Conservation (phyloP, 768 basidiomycete species). For the Sporobolomyces roseus region DNA sequence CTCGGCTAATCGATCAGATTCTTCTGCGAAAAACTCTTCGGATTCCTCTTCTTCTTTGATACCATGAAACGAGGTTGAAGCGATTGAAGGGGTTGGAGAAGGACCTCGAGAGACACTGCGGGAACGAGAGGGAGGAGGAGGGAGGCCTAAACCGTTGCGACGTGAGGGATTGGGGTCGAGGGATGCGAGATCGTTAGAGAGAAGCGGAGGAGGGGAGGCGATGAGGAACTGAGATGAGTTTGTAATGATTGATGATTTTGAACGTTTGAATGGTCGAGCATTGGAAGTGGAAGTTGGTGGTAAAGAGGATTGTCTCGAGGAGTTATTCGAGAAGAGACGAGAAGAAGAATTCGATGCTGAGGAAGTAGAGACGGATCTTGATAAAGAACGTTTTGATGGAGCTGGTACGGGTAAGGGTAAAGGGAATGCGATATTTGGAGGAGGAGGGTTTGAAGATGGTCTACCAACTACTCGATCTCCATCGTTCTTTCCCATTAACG, state of each 20-base stretch:
- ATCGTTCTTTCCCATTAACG: constrained; percentile 7
- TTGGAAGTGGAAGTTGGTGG: neutral
- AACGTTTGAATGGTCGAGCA: constrained; percentile 9
- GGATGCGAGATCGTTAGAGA: too few species aligned
- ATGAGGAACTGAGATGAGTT: neutral
- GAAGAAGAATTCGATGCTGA: constrained; percentile 15
- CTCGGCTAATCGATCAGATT: constrained; percentile 6
- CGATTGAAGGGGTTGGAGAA: constrained; percentile 8
- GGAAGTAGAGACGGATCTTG: neutral
- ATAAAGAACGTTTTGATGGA: neutral
- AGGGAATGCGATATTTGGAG: constrained; percentile 11
- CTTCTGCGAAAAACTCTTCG: constrained; percentile 2
- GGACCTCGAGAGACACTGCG: neutral
- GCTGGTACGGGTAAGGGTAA: neutral
- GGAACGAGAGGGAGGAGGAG: neutral
- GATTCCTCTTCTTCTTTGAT: neutral
- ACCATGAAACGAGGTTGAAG: neutral
- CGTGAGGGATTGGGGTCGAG: too few species aligned
- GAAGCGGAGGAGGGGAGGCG: neutral
- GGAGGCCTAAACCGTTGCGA: too few species aligned
- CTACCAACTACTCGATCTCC: neutral
- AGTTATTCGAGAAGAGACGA: too few species aligned
- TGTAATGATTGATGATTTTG: neutral
- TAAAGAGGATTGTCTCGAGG: neutral
- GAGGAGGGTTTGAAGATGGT: neutral